phyloP scores from a whole-genome alignment of 1,284 basidiomycete genomes.

The Pseudozyma sp. region DNA sequence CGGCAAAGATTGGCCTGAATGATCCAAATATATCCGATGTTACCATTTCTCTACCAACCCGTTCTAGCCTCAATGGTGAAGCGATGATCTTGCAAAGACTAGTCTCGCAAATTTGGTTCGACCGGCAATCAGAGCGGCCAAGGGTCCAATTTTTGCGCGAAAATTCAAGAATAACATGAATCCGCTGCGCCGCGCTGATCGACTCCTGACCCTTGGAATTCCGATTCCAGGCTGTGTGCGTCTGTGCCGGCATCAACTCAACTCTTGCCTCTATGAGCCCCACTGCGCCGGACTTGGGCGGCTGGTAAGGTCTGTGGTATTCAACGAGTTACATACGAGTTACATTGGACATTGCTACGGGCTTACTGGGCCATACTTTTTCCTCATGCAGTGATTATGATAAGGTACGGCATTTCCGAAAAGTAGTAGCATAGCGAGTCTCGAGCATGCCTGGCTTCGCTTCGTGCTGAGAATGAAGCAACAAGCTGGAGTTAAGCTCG shows the following conservation, averaged over 20 bases:
- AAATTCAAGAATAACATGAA: not conserved
- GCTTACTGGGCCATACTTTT: too few relatives aligned
- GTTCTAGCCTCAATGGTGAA: too few relatives aligned
- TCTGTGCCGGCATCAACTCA: not conserved
- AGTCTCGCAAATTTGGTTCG: too few relatives aligned
- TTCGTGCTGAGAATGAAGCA: not conserved
- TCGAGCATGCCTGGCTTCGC: not conserved
- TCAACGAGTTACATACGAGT: not conserved
- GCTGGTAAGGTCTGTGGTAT: not conserved
- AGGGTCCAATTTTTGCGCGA: too few relatives aligned
- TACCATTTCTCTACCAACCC: too few relatives aligned
- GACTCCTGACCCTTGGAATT: slow-evolving; percentile 32
- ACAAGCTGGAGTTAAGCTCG: too few relatives aligned
- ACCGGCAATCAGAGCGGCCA: too few relatives aligned
- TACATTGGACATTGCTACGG: not conserved
- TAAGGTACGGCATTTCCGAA: too few relatives aligned
- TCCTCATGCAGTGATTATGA: too few relatives aligned
- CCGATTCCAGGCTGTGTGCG: slow-evolving; percentile 24
- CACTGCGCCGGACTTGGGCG: slow-evolving; percentile 8
- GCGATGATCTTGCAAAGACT: too few relatives aligned
- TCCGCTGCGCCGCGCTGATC: slow-evolving; percentile 18
- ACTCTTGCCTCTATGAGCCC: not conserved
- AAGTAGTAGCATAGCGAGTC: not conserved
- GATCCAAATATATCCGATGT: too few relatives aligned
- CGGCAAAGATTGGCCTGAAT: too few relatives aligned